Percentiles rank a stretch among this genome's conserved stretches.
Conservation (phyloP, 441 rosid species). For the Aquilaria agallochum region DNA sequence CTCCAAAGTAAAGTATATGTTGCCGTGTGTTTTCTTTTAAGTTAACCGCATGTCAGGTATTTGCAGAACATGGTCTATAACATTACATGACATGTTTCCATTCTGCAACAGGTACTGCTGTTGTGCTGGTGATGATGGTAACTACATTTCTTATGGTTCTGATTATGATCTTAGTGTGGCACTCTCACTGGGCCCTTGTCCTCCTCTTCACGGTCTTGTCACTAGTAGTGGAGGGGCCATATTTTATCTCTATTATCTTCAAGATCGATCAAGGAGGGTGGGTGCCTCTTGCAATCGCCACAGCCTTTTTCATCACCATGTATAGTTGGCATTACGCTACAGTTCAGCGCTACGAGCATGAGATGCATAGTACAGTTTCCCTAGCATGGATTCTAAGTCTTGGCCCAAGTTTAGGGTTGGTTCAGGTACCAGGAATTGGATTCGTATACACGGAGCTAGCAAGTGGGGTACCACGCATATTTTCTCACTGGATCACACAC, state of each 20-base stretch:
- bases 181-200: conserved; percentile 84
- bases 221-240: conserved; percentile 59
- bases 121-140: conserved; percentile 76
- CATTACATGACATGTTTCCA: neutral
- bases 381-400: conserved; percentile 94
- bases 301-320: conserved; percentile 38
- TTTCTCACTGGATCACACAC: conserved; percentile 91
- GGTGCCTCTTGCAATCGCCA: conserved; percentile 49
- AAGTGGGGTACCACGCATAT: conserved; percentile 89
- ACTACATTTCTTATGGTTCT: conserved; percentile 82
- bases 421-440: conserved; percentile 93
- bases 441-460: conserved; percentile 87
- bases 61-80: conserved; percentile 43
- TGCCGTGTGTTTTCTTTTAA: neutral
- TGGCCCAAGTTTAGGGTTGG: conserved; percentile 92
- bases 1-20: neutral
- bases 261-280: conserved; percentile 85
- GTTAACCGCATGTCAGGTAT: conserved; percentile 28
- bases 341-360: conserved; percentile 41
- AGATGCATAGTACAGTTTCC: conserved; percentile 88
- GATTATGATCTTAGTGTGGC: conserved; percentile 87
- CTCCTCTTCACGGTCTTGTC: conserved; percentile 63
- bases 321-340: conserved; percentile 44
- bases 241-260: conserved; percentile 76
- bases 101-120: conserved; percentile 74